Percentiles rank a stretch among this genome's conserved stretches.
phyloP scores from a whole-genome alignment of 73 alveolate species.

The Durusdinium trenchii region DNA sequence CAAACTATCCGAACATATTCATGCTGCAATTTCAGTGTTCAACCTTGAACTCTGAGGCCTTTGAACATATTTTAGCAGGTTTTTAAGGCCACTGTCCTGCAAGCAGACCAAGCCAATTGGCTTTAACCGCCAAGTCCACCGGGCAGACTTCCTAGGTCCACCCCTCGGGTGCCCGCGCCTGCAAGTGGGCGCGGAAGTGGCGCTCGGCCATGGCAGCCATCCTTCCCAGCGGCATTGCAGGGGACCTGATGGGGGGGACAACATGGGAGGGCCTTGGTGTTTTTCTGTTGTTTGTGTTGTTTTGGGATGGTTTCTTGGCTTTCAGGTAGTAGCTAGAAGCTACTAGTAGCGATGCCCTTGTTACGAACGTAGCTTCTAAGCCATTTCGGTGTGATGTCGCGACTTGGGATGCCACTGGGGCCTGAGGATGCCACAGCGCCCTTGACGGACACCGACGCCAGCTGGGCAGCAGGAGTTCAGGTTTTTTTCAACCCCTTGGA shows the following conservation, averaged over 20 bases:
- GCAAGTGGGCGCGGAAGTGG: conserved; percentile 95
- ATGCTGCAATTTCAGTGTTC: neutral
- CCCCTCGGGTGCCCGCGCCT: conserved; percentile 54
- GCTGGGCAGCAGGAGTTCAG: too few species aligned
- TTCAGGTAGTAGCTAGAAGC: neutral
- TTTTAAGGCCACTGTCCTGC: neutral
- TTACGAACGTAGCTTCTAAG: neutral
- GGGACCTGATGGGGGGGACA: neutral
- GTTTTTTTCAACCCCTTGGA: too few species aligned
- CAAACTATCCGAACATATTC: too few species aligned
- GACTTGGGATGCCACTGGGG: neutral
- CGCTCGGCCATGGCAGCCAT: conserved; percentile 88
- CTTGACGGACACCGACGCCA: conserved; percentile 76
- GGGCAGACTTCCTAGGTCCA: neutral
- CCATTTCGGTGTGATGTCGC: neutral
- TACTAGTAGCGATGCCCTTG: neutral
- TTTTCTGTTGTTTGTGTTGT: neutral
- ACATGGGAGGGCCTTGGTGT: neutral
- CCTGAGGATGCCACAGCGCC: conserved; percentile 78
- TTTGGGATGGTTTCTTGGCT: neutral
- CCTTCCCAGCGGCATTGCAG: conserved; percentile 74
- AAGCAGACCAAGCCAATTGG: neutral
- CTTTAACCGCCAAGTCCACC: neutral
- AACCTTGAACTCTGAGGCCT: neutral
- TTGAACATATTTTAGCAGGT: neutral